Percentiles rank a stretch among this genome's conserved stretches.
Conservation (phyloP, 768 basidiomycete genomes). For the Rhizopogon vesiculosus region DNA sequence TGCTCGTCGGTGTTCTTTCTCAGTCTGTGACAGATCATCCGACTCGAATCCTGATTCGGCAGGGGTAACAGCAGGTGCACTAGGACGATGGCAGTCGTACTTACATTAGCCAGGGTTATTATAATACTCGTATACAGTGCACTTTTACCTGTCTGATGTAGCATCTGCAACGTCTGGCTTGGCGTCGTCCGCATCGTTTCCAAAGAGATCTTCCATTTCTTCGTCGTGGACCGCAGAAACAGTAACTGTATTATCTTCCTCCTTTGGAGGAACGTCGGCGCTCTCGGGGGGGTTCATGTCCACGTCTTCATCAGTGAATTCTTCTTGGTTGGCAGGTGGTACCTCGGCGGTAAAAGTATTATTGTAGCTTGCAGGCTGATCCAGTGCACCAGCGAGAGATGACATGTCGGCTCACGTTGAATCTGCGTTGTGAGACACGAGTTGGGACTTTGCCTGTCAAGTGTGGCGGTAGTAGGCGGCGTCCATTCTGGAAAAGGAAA, state of each 20-base stretch:
- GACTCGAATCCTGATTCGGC: constrained; percentile 48
- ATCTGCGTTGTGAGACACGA: neutral
- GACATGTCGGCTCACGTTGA: constrained; percentile 37
- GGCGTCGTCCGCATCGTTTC: constrained; percentile 53
- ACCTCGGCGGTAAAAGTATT: constrained; percentile 11
- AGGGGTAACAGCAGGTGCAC: constrained; percentile 34
- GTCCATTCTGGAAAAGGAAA: too few species aligned
- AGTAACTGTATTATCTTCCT: constrained; percentile 13
- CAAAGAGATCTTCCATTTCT: constrained; percentile 78
- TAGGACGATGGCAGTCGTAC: constrained; percentile 17
- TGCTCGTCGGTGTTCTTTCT: constrained; percentile 52
- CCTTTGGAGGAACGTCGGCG: constrained; percentile 6
- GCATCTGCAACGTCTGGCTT: constrained; percentile 26
- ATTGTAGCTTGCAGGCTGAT: constrained; percentile 26
- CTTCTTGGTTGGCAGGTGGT: constrained; percentile 2
- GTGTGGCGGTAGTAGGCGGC: neutral
- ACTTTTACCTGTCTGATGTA: constrained; percentile 44
- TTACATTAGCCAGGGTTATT: constrained; percentile 15
- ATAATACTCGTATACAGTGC: neutral
- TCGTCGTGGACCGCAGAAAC: constrained; percentile 21
- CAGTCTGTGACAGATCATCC: constrained; percentile 64
- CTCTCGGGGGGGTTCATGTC: constrained; percentile 32
- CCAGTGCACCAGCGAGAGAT: constrained; percentile 55
- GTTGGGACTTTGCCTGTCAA: neutral
- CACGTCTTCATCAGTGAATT: constrained; percentile 28